Evolutionary conservation across 2,329 filamentous ascomycete species (phyloP).

Genomic region (Biscogniauxia mediterranea): DNA sequence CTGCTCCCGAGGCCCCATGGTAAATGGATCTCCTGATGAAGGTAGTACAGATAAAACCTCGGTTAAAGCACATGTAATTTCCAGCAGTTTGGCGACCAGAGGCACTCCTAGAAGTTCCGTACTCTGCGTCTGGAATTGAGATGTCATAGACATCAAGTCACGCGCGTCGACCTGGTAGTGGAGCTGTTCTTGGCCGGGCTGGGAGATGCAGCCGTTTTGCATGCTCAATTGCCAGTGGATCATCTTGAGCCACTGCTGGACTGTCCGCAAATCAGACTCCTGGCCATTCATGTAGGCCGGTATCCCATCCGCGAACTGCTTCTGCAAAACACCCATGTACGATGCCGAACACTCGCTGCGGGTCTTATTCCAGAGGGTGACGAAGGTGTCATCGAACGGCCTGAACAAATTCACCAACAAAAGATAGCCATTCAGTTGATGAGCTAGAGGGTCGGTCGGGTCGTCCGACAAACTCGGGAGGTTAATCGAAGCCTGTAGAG

Average conservation of each 20-base stretch:
- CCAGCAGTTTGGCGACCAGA: slow-evolving; percentile 78
- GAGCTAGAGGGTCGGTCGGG: slow-evolving; percentile 51
- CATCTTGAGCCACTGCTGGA: slow-evolving; percentile 65
- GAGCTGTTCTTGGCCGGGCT: slow-evolving; percentile 50
- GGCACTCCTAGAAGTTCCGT: slow-evolving; percentile 75
- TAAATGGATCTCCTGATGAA: slow-evolving; percentile 59
- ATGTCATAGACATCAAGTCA: slow-evolving; percentile 65
- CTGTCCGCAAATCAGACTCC: slow-evolving; percentile 55
- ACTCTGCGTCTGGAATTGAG: slow-evolving; percentile 67
- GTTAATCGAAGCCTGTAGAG: slow-evolving; percentile 66
- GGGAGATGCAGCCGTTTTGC: slow-evolving; percentile 51
- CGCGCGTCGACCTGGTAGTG: slow-evolving; percentile 61
- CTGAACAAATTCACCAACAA: slow-evolving; percentile 62
- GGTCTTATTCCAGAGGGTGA: slow-evolving; percentile 66
- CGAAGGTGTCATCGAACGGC: slow-evolving; percentile 64
- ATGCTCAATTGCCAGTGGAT: slow-evolving; percentile 62
- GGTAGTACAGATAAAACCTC: slow-evolving; percentile 70
- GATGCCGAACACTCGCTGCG: slow-evolving; percentile 54
- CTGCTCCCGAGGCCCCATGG: slow-evolving; percentile 68
- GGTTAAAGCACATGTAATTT: slow-evolving; percentile 69
- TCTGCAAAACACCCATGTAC: slow-evolving; percentile 58
- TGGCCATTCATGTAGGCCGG: slow-evolving; percentile 49
- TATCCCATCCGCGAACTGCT: slow-evolving; percentile 57
- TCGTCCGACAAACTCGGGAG: slow-evolving; percentile 63
- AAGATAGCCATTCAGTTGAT: slow-evolving; percentile 56